These are phyloP conservation scores for Zygosaccharomyces kombuchaensis DNA, from an alignment of 805 yeast species.

Conservation along the genomic window DNA sequence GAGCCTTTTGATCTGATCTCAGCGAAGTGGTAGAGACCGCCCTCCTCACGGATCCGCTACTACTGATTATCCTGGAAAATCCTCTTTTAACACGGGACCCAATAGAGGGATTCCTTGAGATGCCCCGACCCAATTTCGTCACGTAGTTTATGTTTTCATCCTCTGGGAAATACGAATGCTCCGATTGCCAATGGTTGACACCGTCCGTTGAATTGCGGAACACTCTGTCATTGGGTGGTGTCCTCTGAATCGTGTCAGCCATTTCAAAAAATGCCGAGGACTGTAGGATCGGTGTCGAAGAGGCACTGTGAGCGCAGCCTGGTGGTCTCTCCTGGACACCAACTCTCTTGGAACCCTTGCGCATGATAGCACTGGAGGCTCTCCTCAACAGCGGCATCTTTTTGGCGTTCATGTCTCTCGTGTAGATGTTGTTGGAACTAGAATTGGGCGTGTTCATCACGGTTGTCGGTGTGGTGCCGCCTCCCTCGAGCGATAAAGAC, in stretches of 20 bases:
- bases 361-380: constrained; percentile 31
- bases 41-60: constrained; percentile 15
- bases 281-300: constrained; percentile 12
- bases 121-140: constrained; percentile 11
- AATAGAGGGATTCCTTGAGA: constrained; percentile 23
- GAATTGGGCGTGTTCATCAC: constrained; percentile 10
- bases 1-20: constrained; percentile 1
- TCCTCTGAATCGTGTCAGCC: constrained; percentile 6
- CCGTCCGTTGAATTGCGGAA: constrained; percentile 4
- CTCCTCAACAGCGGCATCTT: constrained; percentile 29
- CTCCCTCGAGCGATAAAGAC: constrained; percentile 5
- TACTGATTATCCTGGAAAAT: constrained; percentile 28
- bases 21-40: constrained; percentile 14
- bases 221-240: constrained; percentile 7
- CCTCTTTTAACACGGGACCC: constrained; percentile 29
- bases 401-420: constrained; percentile 10
- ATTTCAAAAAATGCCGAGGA: constrained; percentile 10
- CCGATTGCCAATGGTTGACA: constrained; percentile 1
- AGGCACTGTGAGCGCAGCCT: constrained; percentile 8
- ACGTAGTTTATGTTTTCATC: constrained; percentile 14
- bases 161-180: not conserved
- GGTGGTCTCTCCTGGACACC: not conserved
- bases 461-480: constrained; percentile 9
- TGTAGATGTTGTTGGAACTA: constrained; percentile 4
- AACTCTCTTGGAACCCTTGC: constrained; percentile 25